Base-by-base conservation (phyloP, 1,284 basidiomycete species). In the Tilletia horrida region DNA sequence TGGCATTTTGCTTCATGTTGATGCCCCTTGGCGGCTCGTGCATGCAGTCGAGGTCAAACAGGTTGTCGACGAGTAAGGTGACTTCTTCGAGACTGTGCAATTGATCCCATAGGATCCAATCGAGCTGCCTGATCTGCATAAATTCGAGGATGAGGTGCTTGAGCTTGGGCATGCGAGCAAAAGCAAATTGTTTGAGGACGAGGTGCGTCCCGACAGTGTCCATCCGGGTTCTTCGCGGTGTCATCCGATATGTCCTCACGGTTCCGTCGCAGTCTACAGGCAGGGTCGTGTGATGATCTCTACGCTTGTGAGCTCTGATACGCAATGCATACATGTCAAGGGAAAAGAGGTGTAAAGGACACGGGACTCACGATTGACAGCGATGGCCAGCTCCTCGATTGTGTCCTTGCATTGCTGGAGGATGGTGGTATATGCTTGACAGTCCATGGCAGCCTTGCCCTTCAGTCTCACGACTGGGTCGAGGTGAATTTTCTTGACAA, bases 111-210 rank as follows among this genome's bases (percentile, higher is more conserved):
- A 18, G 7, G 18, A 48, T 25, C 47, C 4, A 48, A 7, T 18
- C 47, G 47, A 48, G 47, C 47, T 48, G 47, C 23, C 23, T 25
- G 47, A 48, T 18, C 7, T 48, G 6, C 47, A 48, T 48, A 25
- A 48, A n/a, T 25, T 48, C 47, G 47, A 48, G 47, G 16, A 25
- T 48, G 47, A 48, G 47, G 23, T 48, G 47, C 47, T 25, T 18
- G 47, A 48, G 47, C 7, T 18, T n/a, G 3, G 47, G 47, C 16
- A 48, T n/a, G 47, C 18, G 16, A 25, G 23, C 23, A 7, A 4
- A 4, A 16, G 18, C 23, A 25, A 48, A n/a, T 7, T 48, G 18
- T 48, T 48, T 48, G 7, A 48, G 16, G 18, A 18, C 18, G 7
- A 48, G 47, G 23, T 48, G 47, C 23, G 16, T 18, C 4, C 23